Evolutionary conservation across 306 rosid genomes (phyloP).

Genomic region (Inga leiocalycina): DNA sequence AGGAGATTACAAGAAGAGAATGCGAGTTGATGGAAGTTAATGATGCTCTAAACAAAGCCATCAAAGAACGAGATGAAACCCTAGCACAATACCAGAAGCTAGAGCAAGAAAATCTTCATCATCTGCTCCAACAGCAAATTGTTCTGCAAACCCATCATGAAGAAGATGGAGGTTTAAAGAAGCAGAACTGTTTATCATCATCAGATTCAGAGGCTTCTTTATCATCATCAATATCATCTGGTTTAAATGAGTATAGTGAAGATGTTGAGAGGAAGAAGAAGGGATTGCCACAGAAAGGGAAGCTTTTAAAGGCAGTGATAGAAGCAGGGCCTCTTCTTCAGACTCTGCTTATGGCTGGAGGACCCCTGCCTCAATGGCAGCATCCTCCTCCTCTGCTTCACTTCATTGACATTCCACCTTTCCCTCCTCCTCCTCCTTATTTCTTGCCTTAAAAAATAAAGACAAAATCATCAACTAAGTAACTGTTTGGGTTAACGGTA

Average conservation of each 20-base stretch:
- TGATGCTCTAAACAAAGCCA: conserved; percentile 42
- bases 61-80: conserved; percentile 59
- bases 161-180: background rate
- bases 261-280: conserved; percentile 38
- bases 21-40: conserved; percentile 45
- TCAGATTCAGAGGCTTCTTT: background rate
- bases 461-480: background rate
- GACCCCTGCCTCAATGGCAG: conserved; percentile 69
- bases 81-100: conserved; percentile 44
- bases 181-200: background rate
- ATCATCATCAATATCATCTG: background rate
- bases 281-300: conserved; percentile 68
- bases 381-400: conserved; percentile 67
- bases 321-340: conserved; percentile 75
- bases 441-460: background rate
- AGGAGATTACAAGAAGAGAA: conserved; percentile 51
- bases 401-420: conserved; percentile 53
- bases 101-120: conserved; percentile 44
- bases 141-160: background rate
- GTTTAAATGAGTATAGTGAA: conserved; percentile 17
- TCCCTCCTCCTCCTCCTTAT: background rate
- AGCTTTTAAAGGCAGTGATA: conserved; percentile 60
- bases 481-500: too few relatives aligned
- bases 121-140: conserved; percentile 25
- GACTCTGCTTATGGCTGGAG: conserved; percentile 62